Evolutionary conservation across 1,284 basidiomycete genomes (phyloP), one percentile per base, ranked within the genome.

Genomic region (Meripilus lineatus): DNA sequence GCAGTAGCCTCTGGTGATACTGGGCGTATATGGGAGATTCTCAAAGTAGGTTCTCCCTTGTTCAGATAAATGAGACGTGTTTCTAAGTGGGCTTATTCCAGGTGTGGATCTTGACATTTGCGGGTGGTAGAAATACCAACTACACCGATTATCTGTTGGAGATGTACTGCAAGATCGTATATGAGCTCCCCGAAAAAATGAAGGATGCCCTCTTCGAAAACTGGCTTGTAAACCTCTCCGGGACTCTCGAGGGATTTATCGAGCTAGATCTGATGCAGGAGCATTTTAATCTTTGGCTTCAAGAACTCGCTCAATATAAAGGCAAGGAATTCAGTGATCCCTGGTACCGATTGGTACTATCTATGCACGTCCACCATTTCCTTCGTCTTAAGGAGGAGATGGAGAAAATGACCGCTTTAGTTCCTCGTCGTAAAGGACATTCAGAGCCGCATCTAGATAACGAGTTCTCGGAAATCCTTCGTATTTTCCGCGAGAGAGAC

Each of bases 341-440:
- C 2, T 63, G 58, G 47, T 65, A 61, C 39, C 51, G 58, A 0
- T 30, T 53, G 8, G 49, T 57, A 6, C 41, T 64, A 8, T 57
- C 61, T 2, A 51, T 56, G 37, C 58, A 63, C 32, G 55, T 65
- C 14, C 52, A 58, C 34, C 48, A 58, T 20, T 62, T 67, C 46
- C 48, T 64, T 1, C 50, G 40, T 0, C 44, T 67, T 5, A 64
- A 62, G 33, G 56, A 62, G 18, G 53, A 62, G 34, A 59, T 66
- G 48, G 58, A 63, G 37, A 47, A 53, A 2, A 34, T 32, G 0
- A 57, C 61, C 1, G 38, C 35, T 5, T 40, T 65, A 2, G 45
- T 54, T 23, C 40, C 44, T 14, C 50, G 54, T 2, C 41, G 49
- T 1, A 61, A 60, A 32, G 46, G 47, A 1, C 63, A 65, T 36